Percentiles rank a stretch among this genome's conserved stretches.
phyloP scores from a whole-genome alignment of 306 rosid genomes.

The Albizia julibrissin region DNA sequence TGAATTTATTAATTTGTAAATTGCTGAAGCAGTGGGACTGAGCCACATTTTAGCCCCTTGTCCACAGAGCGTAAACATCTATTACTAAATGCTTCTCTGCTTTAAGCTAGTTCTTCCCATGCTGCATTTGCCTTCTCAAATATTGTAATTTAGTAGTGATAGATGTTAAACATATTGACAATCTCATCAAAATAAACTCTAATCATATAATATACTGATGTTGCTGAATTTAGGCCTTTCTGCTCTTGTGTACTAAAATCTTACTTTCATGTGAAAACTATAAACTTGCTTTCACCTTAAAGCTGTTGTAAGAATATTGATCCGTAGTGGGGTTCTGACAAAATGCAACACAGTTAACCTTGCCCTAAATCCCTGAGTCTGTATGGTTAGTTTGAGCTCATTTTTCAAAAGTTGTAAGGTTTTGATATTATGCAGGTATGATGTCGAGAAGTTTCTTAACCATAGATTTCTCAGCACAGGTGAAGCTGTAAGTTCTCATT shows the following conservation, averaged over 20 bases:
- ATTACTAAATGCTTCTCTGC: not conserved
- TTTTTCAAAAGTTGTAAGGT: not conserved
- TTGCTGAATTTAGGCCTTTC: not conserved
- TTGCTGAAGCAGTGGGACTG: not conserved
- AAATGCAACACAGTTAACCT: not conserved
- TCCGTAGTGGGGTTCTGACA: not conserved
- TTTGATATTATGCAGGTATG: slow-evolving; percentile 69
- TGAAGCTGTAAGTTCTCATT: slow-evolving; percentile 75
- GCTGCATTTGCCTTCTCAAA: not conserved
- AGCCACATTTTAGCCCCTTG: not conserved
- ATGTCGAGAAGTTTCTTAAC: slow-evolving; percentile 70
- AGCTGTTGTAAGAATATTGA: not conserved
- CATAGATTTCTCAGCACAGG: slow-evolving; percentile 71
- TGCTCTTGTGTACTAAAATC: not conserved
- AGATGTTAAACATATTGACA: not conserved
- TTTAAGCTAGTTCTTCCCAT: not conserved
- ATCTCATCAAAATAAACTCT: not conserved
- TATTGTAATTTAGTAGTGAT: not conserved
- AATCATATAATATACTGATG: not conserved
- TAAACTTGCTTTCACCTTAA: not conserved
- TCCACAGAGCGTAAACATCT: not conserved
- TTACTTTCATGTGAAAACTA: not conserved
- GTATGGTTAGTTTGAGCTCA: not conserved
- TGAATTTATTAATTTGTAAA: not conserved
- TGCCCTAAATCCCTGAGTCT: not conserved